A percentile compares a stretch with the other conserved stretches of the same genome.
Conservation (phyloP, 768 basidiomycete genomes). For the Amylocystis lapponica region DNA sequence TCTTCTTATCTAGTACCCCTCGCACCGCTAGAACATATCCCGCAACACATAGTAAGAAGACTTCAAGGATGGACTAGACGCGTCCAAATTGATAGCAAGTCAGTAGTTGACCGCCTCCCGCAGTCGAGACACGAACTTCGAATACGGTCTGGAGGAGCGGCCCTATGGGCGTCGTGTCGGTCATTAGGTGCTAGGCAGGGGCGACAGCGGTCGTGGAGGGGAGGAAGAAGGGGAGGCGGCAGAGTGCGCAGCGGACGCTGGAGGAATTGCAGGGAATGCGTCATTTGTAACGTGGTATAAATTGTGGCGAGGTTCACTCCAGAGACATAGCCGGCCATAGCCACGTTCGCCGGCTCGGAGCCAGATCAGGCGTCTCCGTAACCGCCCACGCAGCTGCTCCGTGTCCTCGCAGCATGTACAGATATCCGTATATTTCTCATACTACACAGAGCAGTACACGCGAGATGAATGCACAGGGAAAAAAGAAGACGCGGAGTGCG, state of each 20-base stretch:
- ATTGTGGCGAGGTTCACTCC: too few species aligned
- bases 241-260: background rate
- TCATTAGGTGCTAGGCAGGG: background rate
- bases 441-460: too few species aligned
- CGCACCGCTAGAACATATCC: conserved; percentile 75
- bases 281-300: background rate
- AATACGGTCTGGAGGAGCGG: conserved; percentile 53
- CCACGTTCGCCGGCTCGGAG: too few species aligned
- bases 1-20: conserved; percentile 83
- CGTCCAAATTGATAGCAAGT: background rate
- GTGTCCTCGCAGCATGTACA: too few species aligned
- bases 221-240: background rate
- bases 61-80: conserved; percentile 80
- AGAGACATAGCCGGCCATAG: too few species aligned
- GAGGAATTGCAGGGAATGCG: background rate
- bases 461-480: too few species aligned
- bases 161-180: conserved; percentile 27
- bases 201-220: too few species aligned
- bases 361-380: too few species aligned
- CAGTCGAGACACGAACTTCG: conserved; percentile 33
- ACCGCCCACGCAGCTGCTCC: too few species aligned
- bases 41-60: conserved; percentile 78
- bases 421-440: too few species aligned
- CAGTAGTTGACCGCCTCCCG: background rate
- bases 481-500: too few species aligned